Evolutionary conservation across 192 early-diverging fungal species (phyloP).

Genomic region (Backusella morwellensis): DNA sequence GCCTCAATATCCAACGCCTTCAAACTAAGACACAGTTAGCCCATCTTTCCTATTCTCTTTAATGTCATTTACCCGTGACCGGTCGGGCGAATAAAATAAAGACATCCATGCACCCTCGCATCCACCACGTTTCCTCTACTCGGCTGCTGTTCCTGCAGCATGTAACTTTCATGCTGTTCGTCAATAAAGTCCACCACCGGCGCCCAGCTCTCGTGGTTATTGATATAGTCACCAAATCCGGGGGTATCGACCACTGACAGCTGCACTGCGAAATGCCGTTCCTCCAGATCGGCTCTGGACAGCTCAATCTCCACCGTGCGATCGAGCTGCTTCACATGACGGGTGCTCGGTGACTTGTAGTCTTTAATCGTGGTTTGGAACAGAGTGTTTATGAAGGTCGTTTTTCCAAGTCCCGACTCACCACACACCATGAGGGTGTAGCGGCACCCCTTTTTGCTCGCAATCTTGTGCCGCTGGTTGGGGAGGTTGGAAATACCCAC

Average conservation of each 20-base stretch:
- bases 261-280: conserved; percentile 89
- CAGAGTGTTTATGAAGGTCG: conserved; percentile 96
- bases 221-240: conserved; percentile 97
- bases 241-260: conserved; percentile 97
- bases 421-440: conserved; percentile 97
- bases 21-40: conserved; percentile 37
- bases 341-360: conserved; percentile 37
- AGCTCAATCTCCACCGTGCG: conserved; percentile 98
- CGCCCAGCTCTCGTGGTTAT: conserved; percentile 95
- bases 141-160: conserved; percentile 91
- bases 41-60: background rate
- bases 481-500: conserved; percentile 92
- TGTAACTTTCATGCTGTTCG: conserved; percentile 88
- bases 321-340: conserved; percentile 90
- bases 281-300: conserved; percentile 96
- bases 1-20: conserved; percentile 86
- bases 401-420: conserved; percentile 95
- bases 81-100: conserved; percentile 97
- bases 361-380: conserved; percentile 73
- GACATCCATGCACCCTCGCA: conserved; percentile 89
- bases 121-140: conserved; percentile 84
- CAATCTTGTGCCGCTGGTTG: conserved; percentile 90
- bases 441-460: conserved; percentile 86
- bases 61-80: conserved; percentile 69
- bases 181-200: conserved; percentile 95